A percentile compares a stretch with the other conserved stretches of the same genome.
Conservation (phyloP, 2,329 filamentous ascomycete species). For the Alternaria sp. region DNA sequence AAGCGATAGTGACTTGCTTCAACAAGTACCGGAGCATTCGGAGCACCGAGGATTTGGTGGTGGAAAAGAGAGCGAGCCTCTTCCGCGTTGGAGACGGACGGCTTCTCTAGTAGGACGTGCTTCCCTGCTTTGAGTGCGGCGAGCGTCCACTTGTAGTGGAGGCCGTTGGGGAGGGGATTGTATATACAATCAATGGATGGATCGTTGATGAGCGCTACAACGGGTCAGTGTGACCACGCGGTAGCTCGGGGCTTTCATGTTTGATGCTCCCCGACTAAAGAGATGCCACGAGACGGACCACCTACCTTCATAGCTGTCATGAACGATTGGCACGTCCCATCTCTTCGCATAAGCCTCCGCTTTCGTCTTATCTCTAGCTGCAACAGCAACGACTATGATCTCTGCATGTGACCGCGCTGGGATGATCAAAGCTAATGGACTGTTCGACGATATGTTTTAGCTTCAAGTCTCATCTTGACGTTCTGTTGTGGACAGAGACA, state of each 20-base stretch:
- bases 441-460: conserved; percentile 19
- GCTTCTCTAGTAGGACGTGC: conserved; percentile 57
- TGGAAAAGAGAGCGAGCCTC: conserved; percentile 53
- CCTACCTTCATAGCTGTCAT: conserved; percentile 58
- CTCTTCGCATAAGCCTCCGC: conserved; percentile 60
- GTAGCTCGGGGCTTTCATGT: background rate
- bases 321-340: conserved; percentile 59
- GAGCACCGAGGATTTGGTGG: conserved; percentile 35
- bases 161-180: conserved; percentile 54
- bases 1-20: conserved; percentile 56
- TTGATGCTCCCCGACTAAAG: background rate
- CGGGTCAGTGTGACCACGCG: background rate
- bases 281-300: background rate
- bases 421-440: conserved; percentile 52
- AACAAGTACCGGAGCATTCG: conserved; percentile 50
- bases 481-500: background rate
- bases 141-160: conserved; percentile 53
- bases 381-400: conserved; percentile 60
- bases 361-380: conserved; percentile 57
- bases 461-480: background rate
- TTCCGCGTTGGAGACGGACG: conserved; percentile 51
- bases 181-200: conserved; percentile 51
- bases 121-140: conserved; percentile 52
- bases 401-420: conserved; percentile 62
- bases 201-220: conserved; percentile 48